Evolutionary conservation across 495 filamentous ascomycete genomes (phyloP).

Genomic region (Parathielavia hyrcaniae): DNA sequence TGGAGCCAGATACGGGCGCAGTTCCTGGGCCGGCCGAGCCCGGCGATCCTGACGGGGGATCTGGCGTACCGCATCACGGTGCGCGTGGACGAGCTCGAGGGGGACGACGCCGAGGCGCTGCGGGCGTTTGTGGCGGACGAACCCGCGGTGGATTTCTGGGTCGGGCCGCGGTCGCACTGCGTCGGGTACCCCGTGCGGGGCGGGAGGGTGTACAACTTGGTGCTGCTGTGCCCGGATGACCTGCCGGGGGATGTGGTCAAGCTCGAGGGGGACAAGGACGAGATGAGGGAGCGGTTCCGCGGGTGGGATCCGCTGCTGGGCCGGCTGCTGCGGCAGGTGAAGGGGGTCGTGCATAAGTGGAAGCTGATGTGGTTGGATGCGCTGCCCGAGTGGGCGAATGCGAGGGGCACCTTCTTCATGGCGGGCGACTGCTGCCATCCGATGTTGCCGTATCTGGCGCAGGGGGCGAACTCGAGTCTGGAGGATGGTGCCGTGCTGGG

Average conservation of each 20-base stretch:
- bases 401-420: slow-evolving; percentile 39
- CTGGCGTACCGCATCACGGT: slow-evolving; percentile 56
- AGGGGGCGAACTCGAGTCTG: slow-evolving; percentile 50
- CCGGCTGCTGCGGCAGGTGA: slow-evolving; percentile 43
- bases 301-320: slow-evolving; percentile 49
- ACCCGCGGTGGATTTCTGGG: slow-evolving; percentile 62
- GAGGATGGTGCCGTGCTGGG: slow-evolving; percentile 53
- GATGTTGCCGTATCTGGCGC: slow-evolving; percentile 62
- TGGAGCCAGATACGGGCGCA: slow-evolving; percentile 45
- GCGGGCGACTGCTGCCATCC: slow-evolving; percentile 60
- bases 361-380: slow-evolving; percentile 44
- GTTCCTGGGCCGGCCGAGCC: slow-evolving; percentile 39
- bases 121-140: slow-evolving; percentile 40
- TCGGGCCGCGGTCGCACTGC: slow-evolving; percentile 54
- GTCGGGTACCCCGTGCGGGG: slow-evolving; percentile 53
- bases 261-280: slow-evolving; percentile 38
- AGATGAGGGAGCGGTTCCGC: slow-evolving; percentile 46
- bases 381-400: slow-evolving; percentile 37
- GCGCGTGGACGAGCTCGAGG: slow-evolving; percentile 43
- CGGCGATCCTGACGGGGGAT: slow-evolving; percentile 51
- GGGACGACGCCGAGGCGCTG: slow-evolving; percentile 42
- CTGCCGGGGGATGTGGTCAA: slow-evolving; percentile 42
- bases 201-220: slow-evolving; percentile 52
- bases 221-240: slow-evolving; percentile 50
- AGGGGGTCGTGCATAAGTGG: slow-evolving; percentile 49